These are phyloP conservation scores for Cenococcum geophilum DNA, from an alignment of 495 filamentous ascomycete species.

Conservation along the genomic window DNA sequence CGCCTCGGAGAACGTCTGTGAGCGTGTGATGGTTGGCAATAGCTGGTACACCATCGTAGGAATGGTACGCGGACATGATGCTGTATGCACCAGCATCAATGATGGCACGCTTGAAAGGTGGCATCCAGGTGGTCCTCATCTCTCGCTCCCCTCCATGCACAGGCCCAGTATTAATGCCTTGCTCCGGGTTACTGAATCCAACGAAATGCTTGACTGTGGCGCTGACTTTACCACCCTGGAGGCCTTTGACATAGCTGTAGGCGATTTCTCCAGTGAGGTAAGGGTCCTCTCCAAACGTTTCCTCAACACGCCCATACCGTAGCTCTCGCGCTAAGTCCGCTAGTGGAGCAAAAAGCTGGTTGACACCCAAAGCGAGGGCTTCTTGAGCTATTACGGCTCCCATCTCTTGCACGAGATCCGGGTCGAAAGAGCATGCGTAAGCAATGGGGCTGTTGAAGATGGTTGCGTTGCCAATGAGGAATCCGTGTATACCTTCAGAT, in stretches of 20 bases:
- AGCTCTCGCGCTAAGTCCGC: constrained; percentile 62
- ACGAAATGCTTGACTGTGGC: constrained; percentile 67
- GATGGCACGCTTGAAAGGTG: constrained; percentile 59
- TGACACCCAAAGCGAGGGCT: constrained; percentile 56
- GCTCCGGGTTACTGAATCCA: constrained; percentile 58
- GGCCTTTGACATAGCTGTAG: constrained; percentile 53
- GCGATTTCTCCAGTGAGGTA: constrained; percentile 57
- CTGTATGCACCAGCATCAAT: constrained; percentile 59
- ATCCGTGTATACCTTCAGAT: constrained; percentile 64
- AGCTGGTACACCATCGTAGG: constrained; percentile 61
- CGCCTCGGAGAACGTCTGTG: constrained; percentile 58
- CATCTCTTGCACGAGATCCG: constrained; percentile 53
- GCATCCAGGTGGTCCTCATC: constrained; percentile 61
- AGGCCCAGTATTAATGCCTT: constrained; percentile 62
- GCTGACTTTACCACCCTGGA: constrained; percentile 57
- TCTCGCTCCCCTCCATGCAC: constrained; percentile 65
- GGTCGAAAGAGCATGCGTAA: constrained; percentile 61
- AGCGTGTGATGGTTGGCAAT: constrained; percentile 56
- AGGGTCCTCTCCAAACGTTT: constrained; percentile 61
- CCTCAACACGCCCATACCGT: constrained; percentile 63
- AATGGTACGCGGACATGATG: constrained; percentile 64
- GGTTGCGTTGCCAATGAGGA: constrained; percentile 62
- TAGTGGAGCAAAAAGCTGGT: constrained; percentile 63
- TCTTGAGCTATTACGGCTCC: constrained; percentile 54
- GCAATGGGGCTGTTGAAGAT: constrained; percentile 71